These are phyloP conservation scores for Peronospora tabacina DNA, from an alignment of 352 stramenopile genomes.

Conservation along the genomic window DNA sequence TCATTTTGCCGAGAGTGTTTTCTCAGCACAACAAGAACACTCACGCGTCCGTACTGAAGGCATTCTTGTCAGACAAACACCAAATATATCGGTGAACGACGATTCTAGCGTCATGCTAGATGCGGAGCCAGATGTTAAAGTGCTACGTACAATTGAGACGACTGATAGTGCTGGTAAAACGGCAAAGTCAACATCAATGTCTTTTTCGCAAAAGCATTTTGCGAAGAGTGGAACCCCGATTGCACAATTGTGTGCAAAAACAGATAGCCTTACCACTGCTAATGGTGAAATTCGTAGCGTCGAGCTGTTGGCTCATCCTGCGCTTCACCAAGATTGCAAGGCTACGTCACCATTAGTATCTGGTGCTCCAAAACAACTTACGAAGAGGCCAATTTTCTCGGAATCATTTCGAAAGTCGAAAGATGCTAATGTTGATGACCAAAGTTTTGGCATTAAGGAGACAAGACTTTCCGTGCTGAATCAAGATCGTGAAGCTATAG, in stretches of 20 bases:
- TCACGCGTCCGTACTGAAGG: not conserved
- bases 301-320: not conserved
- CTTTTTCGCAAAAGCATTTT: not conserved
- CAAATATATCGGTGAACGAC: not conserved
- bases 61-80: not conserved
- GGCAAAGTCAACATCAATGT: not conserved
- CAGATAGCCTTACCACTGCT: not conserved
- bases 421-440: not conserved
- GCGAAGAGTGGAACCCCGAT: not conserved
- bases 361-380: not conserved
- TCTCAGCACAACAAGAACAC: not conserved
- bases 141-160: not conserved
- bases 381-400: not conserved
- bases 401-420: not conserved
- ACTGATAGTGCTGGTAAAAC: not conserved
- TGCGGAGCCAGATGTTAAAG: constrained; percentile 1
- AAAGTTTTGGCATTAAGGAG: not conserved
- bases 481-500: not conserved
- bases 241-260: not conserved
- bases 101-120: not conserved
- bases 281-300: not conserved
- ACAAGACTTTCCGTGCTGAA: not conserved
- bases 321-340: not conserved
- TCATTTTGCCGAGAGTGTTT: not conserved
- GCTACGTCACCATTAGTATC: not conserved